A percentile compares a stretch with the other conserved stretches of the same genome.
Evolutionary conservation across 2,329 filamentous ascomycete genomes (phyloP).

Genomic region (Colletotrichum caudatum): DNA sequence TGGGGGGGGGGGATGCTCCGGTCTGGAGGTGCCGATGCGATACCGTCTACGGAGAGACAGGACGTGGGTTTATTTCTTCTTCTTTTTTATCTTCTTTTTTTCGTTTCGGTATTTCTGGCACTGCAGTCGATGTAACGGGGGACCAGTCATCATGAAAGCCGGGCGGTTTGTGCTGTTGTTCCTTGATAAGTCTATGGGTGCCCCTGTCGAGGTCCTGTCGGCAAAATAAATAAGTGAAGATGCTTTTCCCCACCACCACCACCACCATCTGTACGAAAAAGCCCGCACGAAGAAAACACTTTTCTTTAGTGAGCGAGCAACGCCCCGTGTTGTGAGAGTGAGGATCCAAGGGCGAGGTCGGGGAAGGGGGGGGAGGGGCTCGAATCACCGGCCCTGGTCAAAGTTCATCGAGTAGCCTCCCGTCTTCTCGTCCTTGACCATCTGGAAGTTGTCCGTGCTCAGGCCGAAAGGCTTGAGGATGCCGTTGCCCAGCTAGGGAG

Average conservation of each 20-base stretch:
- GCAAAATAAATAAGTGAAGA: background rate
- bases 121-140: no score
- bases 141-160: no score
- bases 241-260: background rate
- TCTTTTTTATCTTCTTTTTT: no score
- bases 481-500: slow-evolving; percentile 80
- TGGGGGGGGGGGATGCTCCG: no score
- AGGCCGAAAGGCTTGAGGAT: slow-evolving; percentile 93
- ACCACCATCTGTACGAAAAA: background rate
- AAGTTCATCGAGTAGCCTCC: slow-evolving; percentile 98
- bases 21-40: background rate
- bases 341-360: background rate
- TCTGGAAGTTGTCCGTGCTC: slow-evolving; percentile 94
- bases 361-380: background rate
- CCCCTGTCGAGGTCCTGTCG: no score
- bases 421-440: slow-evolving; percentile 88
- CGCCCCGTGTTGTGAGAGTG: background rate
- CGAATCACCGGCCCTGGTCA: slow-evolving; percentile 53
- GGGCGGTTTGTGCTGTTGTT: background rate
- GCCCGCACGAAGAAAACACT: no score
- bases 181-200: background rate
- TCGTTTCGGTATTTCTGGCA: no score
- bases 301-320: no score
- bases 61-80: no score
- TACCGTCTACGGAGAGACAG: background rate